A percentile compares a stretch with the other conserved stretches of the same genome.
These are phyloP conservation scores for Ophiostoma sp. DNA, from an alignment of 2,329 filamentous ascomycete genomes.

Conservation along the genomic window DNA sequence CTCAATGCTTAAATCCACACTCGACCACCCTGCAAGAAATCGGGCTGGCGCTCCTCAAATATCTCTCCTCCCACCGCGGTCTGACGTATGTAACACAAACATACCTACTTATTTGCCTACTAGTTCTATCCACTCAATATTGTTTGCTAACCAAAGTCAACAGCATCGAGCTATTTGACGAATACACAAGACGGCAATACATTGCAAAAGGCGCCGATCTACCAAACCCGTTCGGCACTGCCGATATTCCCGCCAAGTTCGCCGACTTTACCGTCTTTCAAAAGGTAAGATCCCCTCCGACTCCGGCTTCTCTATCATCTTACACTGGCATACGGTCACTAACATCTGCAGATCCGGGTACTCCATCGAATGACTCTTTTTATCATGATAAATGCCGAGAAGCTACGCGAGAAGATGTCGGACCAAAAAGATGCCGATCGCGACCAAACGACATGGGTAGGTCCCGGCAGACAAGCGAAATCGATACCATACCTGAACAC, in stretches of 20 bases:
- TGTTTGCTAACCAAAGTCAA: background rate
- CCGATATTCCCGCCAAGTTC: slow-evolving; percentile 68
- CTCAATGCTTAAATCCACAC: slow-evolving; percentile 75
- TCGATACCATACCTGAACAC: background rate
- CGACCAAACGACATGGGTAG: slow-evolving; percentile 80
- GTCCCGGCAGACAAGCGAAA: slow-evolving; percentile 30
- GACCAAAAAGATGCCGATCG: slow-evolving; percentile 78
- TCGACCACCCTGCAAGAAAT: slow-evolving; percentile 74
- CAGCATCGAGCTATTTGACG: slow-evolving; percentile 83
- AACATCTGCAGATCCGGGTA: slow-evolving; percentile 56
- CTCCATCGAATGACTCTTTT: slow-evolving; percentile 86
- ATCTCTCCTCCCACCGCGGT: slow-evolving; percentile 87
- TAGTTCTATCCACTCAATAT: background rate
- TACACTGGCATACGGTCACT: background rate
- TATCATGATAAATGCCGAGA: slow-evolving; percentile 81
- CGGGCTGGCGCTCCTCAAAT: slow-evolving; percentile 82
- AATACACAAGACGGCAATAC: slow-evolving; percentile 87
- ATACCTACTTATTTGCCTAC: background rate
- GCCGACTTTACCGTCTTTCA: slow-evolving; percentile 74
- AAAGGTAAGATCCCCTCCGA: slow-evolving; percentile 49
- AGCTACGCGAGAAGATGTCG: slow-evolving; percentile 78
- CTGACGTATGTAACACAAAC: slow-evolving; percentile 61
- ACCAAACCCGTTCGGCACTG: slow-evolving; percentile 75
- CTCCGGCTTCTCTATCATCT: background rate
- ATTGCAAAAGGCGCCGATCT: slow-evolving; percentile 68